A percentile compares a stretch with the other conserved stretches of the same genome.
Conservation (phyloP, 2,329 filamentous ascomycete species). For the Penicillium fuscoglaucum region DNA sequence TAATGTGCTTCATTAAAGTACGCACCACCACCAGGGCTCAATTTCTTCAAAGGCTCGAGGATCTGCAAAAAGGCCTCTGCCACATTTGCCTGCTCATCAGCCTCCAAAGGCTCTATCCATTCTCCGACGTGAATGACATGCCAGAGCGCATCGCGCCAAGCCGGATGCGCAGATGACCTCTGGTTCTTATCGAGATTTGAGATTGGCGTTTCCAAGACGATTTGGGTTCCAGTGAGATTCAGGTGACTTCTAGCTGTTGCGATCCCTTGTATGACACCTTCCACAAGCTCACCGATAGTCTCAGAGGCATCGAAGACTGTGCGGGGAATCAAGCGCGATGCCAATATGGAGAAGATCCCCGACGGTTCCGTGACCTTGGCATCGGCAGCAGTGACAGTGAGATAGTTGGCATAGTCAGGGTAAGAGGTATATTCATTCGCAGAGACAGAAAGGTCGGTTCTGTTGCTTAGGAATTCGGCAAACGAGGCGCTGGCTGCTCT, state of each 20-base stretch:
- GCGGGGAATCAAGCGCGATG: conserved; percentile 12
- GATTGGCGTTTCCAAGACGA: conserved; percentile 8
- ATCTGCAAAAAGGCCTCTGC: conserved; percentile 5
- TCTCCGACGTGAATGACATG: conserved; percentile 8
- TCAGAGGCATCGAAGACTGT: background rate
- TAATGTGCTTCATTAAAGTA: conserved; percentile 24
- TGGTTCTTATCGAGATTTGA: conserved; percentile 3
- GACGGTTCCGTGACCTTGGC: conserved; percentile 7
- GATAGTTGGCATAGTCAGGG: conserved; percentile 5
- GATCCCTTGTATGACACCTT: conserved; percentile 5
- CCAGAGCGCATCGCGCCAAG: conserved; percentile 13
- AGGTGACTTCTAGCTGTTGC: background rate
- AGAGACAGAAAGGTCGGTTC: conserved; percentile 1
- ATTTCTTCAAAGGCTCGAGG: conserved; percentile 18
- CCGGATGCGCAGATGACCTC: conserved; percentile 1
- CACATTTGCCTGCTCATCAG: background rate
- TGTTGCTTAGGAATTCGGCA: background rate
- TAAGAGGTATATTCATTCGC: conserved; percentile 8
- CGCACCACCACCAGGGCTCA: conserved; percentile 19
- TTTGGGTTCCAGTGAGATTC: conserved; percentile 5
- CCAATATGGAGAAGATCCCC: conserved; percentile 11
- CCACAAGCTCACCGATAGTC: background rate
- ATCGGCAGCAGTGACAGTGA: conserved; percentile 4
- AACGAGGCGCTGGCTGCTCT: conserved; percentile 4
- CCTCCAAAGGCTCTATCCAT: conserved; percentile 2